Conservation (phyloP, 2,329 filamentous ascomycete species). For the Xylaria sp. region DNA sequence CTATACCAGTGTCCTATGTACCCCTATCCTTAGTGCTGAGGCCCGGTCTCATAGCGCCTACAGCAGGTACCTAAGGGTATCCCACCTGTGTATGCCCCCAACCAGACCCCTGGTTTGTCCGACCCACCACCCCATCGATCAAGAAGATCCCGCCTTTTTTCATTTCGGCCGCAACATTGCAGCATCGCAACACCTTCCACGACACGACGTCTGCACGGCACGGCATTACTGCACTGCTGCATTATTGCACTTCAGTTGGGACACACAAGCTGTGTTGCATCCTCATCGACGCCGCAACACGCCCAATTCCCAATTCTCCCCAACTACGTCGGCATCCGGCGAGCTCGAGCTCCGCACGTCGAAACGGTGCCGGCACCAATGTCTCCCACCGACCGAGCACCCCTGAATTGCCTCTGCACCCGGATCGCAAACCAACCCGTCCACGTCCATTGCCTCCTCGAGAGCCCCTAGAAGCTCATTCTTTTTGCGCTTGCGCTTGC, state of each 20-base stretch:
- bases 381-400: slow-evolving; percentile 43
- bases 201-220: not conserved
- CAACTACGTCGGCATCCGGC: slow-evolving; percentile 15
- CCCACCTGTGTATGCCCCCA: not conserved
- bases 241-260: not conserved
- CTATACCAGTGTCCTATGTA: slow-evolving; percentile 6
- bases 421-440: slow-evolving; percentile 40
- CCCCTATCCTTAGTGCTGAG: slow-evolving; percentile 15
- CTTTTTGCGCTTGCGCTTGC: slow-evolving; percentile 10
- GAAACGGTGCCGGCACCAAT: slow-evolving; percentile 45
- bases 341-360: not conserved
- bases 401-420: slow-evolving; percentile 46
- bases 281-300: not conserved
- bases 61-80: not conserved
- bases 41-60: no score
- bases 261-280: not conserved
- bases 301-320: not conserved
- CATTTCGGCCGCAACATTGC: slow-evolving; percentile 8
- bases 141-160: slow-evolving; percentile 15
- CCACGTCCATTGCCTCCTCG: slow-evolving; percentile 30
- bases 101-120: not conserved
- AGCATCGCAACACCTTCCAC: not conserved
- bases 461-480: slow-evolving; percentile 33
- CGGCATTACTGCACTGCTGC: not conserved
- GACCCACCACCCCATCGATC: slow-evolving; percentile 3